Percentiles rank a stretch among this genome's conserved stretches.
phyloP scores from a whole-genome alignment of 495 filamentous ascomycete species.

The Beverwykella pulmonaria region DNA sequence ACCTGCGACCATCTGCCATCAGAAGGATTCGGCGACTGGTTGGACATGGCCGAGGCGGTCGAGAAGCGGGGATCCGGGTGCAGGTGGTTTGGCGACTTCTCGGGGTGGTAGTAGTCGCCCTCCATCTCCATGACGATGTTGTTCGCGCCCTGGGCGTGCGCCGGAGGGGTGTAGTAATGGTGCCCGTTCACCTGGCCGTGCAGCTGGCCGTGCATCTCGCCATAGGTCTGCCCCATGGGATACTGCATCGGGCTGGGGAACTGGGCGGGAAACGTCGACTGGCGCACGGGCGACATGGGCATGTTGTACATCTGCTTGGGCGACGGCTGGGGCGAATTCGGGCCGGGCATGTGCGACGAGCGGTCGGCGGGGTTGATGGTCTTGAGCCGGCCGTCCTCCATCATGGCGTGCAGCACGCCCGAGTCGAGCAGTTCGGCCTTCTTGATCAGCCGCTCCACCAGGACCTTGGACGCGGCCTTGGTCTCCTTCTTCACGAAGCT shows the following conservation, averaged over 20 bases:
- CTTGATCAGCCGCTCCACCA: conserved; percentile 43
- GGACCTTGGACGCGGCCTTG: conserved; percentile 40
- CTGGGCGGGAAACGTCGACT: conserved; percentile 10
- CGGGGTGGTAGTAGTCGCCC: conserved; percentile 37
- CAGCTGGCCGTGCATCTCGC: conserved; percentile 11
- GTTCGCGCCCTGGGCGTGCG: conserved; percentile 7
- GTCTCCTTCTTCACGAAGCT: conserved; percentile 46
- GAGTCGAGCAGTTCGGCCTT: conserved; percentile 46
- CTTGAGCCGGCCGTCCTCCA: conserved; percentile 46
- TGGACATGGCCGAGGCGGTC: conserved; percentile 17
- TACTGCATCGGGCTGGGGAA: background rate
- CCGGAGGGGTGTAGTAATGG: conserved; percentile 9
- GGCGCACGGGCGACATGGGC: conserved; percentile 26
- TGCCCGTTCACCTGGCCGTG: background rate
- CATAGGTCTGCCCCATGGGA: background rate
- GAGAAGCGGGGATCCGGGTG: conserved; percentile 24
- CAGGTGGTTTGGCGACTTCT: conserved; percentile 22
- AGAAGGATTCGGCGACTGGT: conserved; percentile 22
- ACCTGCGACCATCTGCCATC: conserved; percentile 28
- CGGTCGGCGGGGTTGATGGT: conserved; percentile 40
- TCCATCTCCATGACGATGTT: conserved; percentile 39
- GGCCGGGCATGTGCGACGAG: conserved; percentile 4
- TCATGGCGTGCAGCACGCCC: conserved; percentile 45
- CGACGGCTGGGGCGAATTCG: conserved; percentile 21
- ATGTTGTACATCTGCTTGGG: conserved; percentile 24